phyloP scores from a whole-genome alignment of 805 yeast species.

The Pichia thaimueangensis region DNA sequence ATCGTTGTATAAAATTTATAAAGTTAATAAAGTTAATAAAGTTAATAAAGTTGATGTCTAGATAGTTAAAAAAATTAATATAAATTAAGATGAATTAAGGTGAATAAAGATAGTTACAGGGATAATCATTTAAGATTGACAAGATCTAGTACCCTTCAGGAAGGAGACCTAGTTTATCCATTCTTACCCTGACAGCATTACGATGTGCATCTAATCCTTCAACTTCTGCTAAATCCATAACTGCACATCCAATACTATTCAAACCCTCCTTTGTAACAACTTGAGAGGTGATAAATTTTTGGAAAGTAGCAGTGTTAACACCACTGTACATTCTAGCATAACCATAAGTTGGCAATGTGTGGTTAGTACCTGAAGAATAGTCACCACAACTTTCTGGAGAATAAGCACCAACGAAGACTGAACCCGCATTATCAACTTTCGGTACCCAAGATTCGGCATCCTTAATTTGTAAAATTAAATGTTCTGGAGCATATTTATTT shows the following conservation, averaged over 20 bases:
- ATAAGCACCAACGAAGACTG: conserved; percentile 92
- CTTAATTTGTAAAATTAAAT: conserved; percentile 83
- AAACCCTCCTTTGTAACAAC: conserved; percentile 83
- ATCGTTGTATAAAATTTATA: too few species aligned
- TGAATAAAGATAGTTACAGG: too few species aligned
- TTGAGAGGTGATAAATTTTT: conserved; percentile 91
- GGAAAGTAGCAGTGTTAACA: conserved; percentile 92
- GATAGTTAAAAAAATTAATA: too few species aligned
- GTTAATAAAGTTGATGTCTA: too few species aligned
- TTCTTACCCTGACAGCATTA: conserved; percentile 91
- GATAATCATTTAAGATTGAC: too few species aligned
- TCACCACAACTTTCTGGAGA: conserved; percentile 99
- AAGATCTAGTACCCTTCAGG: conserved; percentile 16
- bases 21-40: too few species aligned
- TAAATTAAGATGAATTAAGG: too few species aligned
- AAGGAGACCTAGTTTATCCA: conserved; percentile 64
- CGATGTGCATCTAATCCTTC: conserved; percentile 98
- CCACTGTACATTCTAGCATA: conserved; percentile 97
- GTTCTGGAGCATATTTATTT: conserved; percentile 95
- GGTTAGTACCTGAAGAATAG: conserved; percentile 96
- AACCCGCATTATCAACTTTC: conserved; percentile 86
- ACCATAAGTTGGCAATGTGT: conserved; percentile 97
- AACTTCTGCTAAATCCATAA: conserved; percentile 89
- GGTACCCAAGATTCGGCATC: conserved; percentile 69
- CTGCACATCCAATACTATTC: conserved; percentile 87